phyloP scores from a whole-genome alignment of 2,329 filamentous ascomycete genomes.

The Colletotrichum acutatum region DNA sequence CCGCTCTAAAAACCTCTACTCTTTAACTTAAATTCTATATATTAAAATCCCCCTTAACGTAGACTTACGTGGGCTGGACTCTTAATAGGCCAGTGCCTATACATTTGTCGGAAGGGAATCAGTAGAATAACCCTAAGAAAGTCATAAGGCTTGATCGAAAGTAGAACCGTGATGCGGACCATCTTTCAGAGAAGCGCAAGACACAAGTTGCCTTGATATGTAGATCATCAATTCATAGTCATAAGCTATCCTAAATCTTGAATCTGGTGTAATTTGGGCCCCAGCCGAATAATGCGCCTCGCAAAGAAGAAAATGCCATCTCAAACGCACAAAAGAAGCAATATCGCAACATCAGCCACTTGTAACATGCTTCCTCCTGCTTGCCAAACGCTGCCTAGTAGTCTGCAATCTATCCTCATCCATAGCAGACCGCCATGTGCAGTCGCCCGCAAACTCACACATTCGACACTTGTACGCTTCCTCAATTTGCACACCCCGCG shows the following conservation, averaged over 20 bases:
- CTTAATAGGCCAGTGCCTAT: no score
- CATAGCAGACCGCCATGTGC: conserved; percentile 80
- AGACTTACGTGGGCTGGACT: no score
- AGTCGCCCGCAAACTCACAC: conserved; percentile 85
- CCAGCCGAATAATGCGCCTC: background rate
- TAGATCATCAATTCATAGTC: background rate
- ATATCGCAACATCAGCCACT: background rate
- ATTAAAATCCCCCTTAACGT: no score
- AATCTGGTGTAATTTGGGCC: background rate
- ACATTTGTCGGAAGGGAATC: no score
- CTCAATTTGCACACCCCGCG: conserved; percentile 81
- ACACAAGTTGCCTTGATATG: background rate
- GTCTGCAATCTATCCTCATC: conserved; percentile 64
- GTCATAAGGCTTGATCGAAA: no score
- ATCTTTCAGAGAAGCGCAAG: background rate
- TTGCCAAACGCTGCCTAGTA: conserved; percentile 9
- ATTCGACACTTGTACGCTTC: conserved; percentile 89
- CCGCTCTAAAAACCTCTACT: no score
- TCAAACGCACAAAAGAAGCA: accelerated
- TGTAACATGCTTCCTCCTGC: conserved; percentile 3
- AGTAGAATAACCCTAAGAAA: no score
- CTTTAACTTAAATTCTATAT: no score
- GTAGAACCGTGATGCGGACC: no score
- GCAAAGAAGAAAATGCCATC: background rate
- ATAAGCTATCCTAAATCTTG: background rate